Evolutionary conservation across 306 rosid genomes (phyloP).

Genomic region (Vachellia pachyceras): DNA sequence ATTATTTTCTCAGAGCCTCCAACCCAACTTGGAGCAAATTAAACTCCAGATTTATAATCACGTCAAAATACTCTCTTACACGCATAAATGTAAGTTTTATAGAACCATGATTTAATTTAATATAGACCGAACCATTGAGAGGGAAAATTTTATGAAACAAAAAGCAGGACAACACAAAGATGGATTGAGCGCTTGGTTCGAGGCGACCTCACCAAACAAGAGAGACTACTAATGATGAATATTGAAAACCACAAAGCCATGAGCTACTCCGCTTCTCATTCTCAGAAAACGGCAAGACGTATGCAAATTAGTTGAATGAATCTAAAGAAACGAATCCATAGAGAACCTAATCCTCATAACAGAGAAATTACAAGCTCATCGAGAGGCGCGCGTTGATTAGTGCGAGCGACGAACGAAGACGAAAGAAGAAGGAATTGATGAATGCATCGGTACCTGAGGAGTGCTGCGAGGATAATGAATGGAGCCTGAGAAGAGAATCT

Average conservation of each 20-base stretch:
- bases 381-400: neutral
- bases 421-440: neutral
- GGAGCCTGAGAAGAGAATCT: conserved; percentile 76
- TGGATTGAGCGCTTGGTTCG: neutral
- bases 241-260: neutral
- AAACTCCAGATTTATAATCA: neutral
- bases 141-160: neutral
- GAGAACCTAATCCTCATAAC: neutral
- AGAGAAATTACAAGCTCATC: neutral
- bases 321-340: neutral
- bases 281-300: neutral
- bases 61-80: neutral
- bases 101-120: neutral
- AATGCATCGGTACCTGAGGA: conserved; percentile 64
- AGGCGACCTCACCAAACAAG: conserved; percentile 2
- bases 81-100: neutral
- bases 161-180: neutral
- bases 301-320: neutral
- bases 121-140: neutral
- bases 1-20: neutral
- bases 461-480: conserved; percentile 94
- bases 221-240: neutral
- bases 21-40: neutral
- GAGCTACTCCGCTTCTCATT: neutral
- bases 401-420: neutral